Conservation (phyloP, 1,284 basidiomycete species). For the Sparassis latifolia region DNA sequence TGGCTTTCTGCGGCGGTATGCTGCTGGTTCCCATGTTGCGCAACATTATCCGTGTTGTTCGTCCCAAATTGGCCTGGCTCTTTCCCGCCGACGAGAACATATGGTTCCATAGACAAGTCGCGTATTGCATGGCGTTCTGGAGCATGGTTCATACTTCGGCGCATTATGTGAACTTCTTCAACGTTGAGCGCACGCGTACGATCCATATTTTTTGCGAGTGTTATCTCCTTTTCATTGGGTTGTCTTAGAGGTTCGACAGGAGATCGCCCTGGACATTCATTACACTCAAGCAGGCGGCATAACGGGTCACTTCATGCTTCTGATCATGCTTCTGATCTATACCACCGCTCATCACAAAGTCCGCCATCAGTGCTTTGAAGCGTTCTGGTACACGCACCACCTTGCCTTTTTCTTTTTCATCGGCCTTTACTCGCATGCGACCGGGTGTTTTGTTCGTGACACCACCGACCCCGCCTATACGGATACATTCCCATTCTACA, state of each 20-base stretch:
- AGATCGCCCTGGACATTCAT: slow-evolving; percentile 74
- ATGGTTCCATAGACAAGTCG: slow-evolving; percentile 89
- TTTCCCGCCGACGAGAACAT: slow-evolving; percentile 89
- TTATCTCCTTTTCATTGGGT: too few relatives aligned
- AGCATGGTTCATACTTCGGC: slow-evolving; percentile 82
- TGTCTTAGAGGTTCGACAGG: slow-evolving; percentile 65
- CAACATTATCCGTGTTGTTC: slow-evolving; percentile 74
- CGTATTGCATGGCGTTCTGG: slow-evolving; percentile 87
- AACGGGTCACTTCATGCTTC: slow-evolving; percentile 85
- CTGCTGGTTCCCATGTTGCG: slow-evolving; percentile 83
- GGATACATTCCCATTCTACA: slow-evolving; percentile 74
- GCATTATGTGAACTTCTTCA: slow-evolving; percentile 89
- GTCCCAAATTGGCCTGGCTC: slow-evolving; percentile 70
- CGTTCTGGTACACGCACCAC: slow-evolving; percentile 91
- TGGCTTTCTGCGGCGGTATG: slow-evolving; percentile 77
- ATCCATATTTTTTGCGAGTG: slow-evolving; percentile 7
- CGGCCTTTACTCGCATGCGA: slow-evolving; percentile 81
- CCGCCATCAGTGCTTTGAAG: slow-evolving; percentile 82
- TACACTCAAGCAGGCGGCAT: slow-evolving; percentile 82
- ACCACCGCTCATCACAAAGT: slow-evolving; percentile 80
- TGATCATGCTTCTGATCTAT: slow-evolving; percentile 85
- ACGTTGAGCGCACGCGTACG: slow-evolving; percentile 74
- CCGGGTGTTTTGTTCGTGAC: slow-evolving; percentile 89
- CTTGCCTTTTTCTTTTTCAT: slow-evolving; percentile 91
- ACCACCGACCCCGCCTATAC: slow-evolving; percentile 61